Evolutionary conservation across 352 stramenopile genomes (phyloP).

Genomic region (Phytopythium kandeliae): DNA sequence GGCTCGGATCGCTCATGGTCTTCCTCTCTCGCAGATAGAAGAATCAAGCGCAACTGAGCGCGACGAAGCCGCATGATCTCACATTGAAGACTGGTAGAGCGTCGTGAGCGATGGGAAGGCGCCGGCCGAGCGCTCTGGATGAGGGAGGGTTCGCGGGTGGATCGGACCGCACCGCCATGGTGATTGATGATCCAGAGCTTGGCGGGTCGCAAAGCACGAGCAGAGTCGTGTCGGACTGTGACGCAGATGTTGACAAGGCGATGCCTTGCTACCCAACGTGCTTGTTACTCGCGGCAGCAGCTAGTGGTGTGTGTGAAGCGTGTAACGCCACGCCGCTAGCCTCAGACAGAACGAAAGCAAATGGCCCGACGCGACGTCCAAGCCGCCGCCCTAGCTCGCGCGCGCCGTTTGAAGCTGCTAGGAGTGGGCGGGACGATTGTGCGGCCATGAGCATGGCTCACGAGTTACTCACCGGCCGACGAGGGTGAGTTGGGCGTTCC

Average conservation of each 20-base stretch:
- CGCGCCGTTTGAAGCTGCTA: not conserved
- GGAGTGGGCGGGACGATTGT: constrained; percentile 1
- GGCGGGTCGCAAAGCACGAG: too few species aligned
- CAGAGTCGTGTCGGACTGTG: too few species aligned
- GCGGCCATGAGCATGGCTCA: not conserved
- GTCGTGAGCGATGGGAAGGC: not conserved
- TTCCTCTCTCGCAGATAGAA: not conserved
- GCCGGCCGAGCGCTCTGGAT: not conserved
- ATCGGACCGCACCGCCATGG: too few species aligned
- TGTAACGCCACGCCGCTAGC: too few species aligned
- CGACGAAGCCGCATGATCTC: not conserved
- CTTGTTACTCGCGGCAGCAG: not conserved
- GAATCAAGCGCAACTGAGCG: not conserved
- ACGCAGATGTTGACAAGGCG: too few species aligned
- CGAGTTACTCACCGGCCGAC: constrained; percentile 8
- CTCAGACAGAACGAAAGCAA: not conserved
- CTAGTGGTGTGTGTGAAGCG: not conserved
- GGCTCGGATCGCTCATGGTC: not conserved
- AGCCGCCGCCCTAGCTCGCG: not conserved
- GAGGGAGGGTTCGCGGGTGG: too few species aligned
- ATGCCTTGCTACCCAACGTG: too few species aligned
- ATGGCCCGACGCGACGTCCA: too few species aligned
- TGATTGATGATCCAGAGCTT: too few species aligned
- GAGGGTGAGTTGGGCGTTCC: too few species aligned
- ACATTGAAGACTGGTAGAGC: not conserved